Base-by-base conservation (phyloP, 1,284 basidiomycete genomes). In the Peniophora sp. region DNA sequence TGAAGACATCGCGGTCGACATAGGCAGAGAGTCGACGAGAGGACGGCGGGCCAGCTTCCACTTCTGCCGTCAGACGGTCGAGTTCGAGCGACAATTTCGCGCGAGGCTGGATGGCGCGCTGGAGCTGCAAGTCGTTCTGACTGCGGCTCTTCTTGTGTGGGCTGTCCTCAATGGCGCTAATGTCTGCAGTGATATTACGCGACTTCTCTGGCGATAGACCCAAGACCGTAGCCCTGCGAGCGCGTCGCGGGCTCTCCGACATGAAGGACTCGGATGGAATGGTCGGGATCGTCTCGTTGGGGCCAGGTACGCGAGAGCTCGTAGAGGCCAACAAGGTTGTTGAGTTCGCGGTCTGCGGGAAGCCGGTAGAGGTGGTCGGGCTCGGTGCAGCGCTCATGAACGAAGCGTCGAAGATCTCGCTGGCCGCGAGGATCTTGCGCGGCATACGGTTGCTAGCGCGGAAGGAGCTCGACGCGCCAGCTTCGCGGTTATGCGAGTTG, bases 111-210 rank as follows among this genome's bases (percentile, higher is more conserved):
- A 89, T 89, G 32, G 82, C 80, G 51, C 80, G 71, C 48, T 80
- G 71, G 32, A 89, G 59, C 6, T 32, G 27, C 5, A 32, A 12
- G 55, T 85, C 79, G 39, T 75, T 78, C 53, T 83, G 75, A 20
- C 82, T 84, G 58, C 70, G 77, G 50, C 77, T 79, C 66, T 84
- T 85, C 62, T 77, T 83, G 25, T 79, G 79, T n/a, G 81, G 81
- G 19, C 78, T 77, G 14, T 63, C 63, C 32, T 65, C 56, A 32
- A 72, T 65, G 17, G 68, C 58, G 45, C 73, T 72, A 49, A 69
- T 50, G n/a, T 41, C 38, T 5, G 19, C 38, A 8, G 16, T 20
- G 19, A 41, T n/a, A 34, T 56, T 63, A 25, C 51, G 50, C 47
- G 52, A 60, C 50, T 54, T 56, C 57, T 75, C 72, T 2, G 82